phyloP scores from a whole-genome alignment of 1,284 basidiomycete genomes.

The Tranzscheliella williamsii region DNA sequence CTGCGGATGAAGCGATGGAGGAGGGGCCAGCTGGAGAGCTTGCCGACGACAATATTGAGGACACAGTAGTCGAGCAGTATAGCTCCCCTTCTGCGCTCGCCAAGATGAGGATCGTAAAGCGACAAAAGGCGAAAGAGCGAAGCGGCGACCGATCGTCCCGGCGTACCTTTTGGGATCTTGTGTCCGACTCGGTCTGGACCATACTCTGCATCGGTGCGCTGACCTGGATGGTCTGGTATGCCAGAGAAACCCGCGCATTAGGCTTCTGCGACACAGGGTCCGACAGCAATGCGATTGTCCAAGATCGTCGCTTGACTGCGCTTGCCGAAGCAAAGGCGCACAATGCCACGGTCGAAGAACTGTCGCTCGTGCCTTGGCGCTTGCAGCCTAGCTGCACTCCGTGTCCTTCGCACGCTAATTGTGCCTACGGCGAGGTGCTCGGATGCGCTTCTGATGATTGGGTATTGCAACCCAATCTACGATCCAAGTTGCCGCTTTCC shows the following conservation, averaged over 20 bases:
- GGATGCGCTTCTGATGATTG: constrained; percentile 49
- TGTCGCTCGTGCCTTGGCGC: constrained; percentile 16
- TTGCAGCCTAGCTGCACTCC: constrained; percentile 45
- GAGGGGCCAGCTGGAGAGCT: background rate
- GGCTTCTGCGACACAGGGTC: constrained; percentile 51
- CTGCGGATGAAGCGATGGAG: constrained; percentile 8
- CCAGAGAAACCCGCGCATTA: constrained; percentile 34
- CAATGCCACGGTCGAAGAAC: constrained; percentile 27
- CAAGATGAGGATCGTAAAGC: constrained; percentile 21
- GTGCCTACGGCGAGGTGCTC: constrained; percentile 28
- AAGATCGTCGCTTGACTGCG: constrained; percentile 16
- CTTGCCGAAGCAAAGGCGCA: constrained; percentile 17
- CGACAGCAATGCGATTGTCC: constrained; percentile 26
- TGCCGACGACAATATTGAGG: constrained; percentile 1
- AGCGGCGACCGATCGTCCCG: background rate
- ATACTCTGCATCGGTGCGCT: constrained; percentile 2
- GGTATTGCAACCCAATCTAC: constrained; percentile 30
- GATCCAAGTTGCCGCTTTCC: constrained; percentile 38
- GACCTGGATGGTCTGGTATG: constrained; percentile 43
- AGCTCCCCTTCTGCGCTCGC: constrained; percentile 25
- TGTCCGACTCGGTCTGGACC: constrained; percentile 1
- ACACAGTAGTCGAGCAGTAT: constrained; percentile 12
- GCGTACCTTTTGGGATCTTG: background rate
- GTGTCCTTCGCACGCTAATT: constrained; percentile 50
- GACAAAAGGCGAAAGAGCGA: constrained; percentile 6